These are phyloP conservation scores for Noccaea bulbosa DNA, from an alignment of 345 rosid genomes.

Conservation along the genomic window DNA sequence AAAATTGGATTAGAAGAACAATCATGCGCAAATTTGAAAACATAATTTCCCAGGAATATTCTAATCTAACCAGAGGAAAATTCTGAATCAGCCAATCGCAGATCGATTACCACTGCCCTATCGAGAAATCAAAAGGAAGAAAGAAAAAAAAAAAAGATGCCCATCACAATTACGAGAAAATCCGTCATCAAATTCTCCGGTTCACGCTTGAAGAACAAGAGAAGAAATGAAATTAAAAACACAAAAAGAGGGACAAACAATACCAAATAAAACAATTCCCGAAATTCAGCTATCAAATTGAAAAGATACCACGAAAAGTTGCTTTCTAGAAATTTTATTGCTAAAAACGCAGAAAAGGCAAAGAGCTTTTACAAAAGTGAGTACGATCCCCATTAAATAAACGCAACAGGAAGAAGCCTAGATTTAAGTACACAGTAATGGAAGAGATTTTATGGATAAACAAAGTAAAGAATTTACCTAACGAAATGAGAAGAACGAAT, in stretches of 20 bases:
- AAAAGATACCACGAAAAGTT: slow-evolving; percentile 1
- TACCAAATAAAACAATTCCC: not conserved
- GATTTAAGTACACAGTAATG: not conserved
- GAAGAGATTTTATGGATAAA: not conserved
- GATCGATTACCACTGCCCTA: not conserved
- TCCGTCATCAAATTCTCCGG: not conserved
- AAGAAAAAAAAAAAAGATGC: not conserved
- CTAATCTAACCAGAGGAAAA: slow-evolving; percentile 10
- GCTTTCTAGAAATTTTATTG: not conserved
- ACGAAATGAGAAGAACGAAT: slow-evolving; percentile 22
- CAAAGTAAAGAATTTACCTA: slow-evolving; percentile 29
- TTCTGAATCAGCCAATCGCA: slow-evolving; percentile 8
- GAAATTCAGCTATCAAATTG: not conserved
- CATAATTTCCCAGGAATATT: slow-evolving; percentile 16
- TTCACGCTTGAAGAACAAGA: slow-evolving; percentile 27
- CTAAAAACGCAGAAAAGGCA: slow-evolving; percentile 39
- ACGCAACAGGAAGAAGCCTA: not conserved
- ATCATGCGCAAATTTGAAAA: not conserved
- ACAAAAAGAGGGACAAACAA: not conserved
- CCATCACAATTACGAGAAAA: not conserved
- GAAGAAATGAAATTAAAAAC: slow-evolving; percentile 14
- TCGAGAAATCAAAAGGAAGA: slow-evolving; percentile 10
- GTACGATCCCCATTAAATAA: slow-evolving; percentile 20
- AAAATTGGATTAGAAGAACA: slow-evolving; percentile 4
- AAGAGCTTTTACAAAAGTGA: slow-evolving; percentile 28